phyloP scores from a whole-genome alignment of 306 rosid species.

The Oxytropis ochrocephala region DNA sequence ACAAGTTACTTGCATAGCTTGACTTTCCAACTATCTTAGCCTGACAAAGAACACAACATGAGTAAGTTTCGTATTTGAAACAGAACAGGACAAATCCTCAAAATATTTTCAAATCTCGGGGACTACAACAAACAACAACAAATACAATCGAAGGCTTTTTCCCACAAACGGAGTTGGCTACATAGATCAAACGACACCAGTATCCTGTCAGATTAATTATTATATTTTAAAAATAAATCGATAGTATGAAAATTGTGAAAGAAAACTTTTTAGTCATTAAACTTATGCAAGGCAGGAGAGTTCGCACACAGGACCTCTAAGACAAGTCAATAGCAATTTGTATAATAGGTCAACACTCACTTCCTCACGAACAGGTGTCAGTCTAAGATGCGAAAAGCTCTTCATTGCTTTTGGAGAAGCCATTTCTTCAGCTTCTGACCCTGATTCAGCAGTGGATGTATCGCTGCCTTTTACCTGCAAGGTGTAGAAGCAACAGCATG shows the following conservation, averaged over 20 bases:
- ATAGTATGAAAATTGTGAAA: not conserved
- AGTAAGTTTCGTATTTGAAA: not conserved
- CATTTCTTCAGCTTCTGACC: conserved; percentile 95
- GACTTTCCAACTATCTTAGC: conserved; percentile 69
- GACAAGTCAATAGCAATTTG: conserved; percentile 6
- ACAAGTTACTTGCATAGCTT: conserved; percentile 45
- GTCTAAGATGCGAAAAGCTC: conserved; percentile 73
- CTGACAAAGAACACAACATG: conserved; percentile 34
- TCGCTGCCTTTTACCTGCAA: conserved; percentile 88
- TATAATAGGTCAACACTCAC: conserved; percentile 42
- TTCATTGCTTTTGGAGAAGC: conserved; percentile 85
- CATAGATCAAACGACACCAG: not conserved
- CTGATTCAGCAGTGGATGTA: conserved; percentile 98
- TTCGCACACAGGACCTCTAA: not conserved
- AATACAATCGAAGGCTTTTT: not conserved
- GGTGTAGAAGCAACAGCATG: conserved; percentile 6
- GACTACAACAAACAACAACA: not conserved
- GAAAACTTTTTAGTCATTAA: not conserved
- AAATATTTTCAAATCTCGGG: not conserved
- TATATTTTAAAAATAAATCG: not conserved
- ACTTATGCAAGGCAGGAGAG: not conserved
- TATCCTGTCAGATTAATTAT: not conserved
- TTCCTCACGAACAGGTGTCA: conserved; percentile 99
- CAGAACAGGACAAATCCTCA: not conserved
- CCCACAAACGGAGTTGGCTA: not conserved